Base-by-base conservation (phyloP, 306 rosid genomes). In the Mimosa bimucronata region DNA sequence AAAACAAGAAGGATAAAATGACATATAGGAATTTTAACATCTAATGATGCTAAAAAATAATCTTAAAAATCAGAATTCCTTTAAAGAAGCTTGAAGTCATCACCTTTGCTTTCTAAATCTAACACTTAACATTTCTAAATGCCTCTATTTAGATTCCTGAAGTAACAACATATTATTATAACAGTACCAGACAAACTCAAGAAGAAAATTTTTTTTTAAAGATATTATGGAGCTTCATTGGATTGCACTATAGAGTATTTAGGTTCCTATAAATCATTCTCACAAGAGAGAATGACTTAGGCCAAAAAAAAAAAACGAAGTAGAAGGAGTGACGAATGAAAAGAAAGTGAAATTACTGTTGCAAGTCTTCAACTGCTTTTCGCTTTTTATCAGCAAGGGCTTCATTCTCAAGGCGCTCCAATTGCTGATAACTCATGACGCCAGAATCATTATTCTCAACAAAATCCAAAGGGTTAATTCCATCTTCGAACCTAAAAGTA, bases 311-410 rank as follows among this genome's bases (percentile, higher is more conserved):
- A n/a, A n/a, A n/a, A n/a, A n/a, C n/a, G n/a, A n/a, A n/a, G n/a
- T n/a, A n/a, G n/a, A 70, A 42, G 21, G 5, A 81, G 60, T 25
- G 16, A 13, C 41, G 2, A 65, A 58, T 57, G 23, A 61, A 25
- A 23, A 66, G 26, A 10, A 19, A 18, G 26, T 23, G n/a, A 16
- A 80, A 23, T 45, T 81, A 91, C 96, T 77, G 29, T 21, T 15
- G 79, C 66, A 71, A 55, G 48, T 76, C 78, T 7, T 81, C 78
- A 40, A 65, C 85, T 28, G 89, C 75, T 84, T 92, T 92, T 50
- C 97, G 83, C 73, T 94, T 94, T 79, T 81, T 88, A 71, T 81
- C 83, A 9, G 97, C 92, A 1, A 86, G 92, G 69, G 94, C 97
- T 86, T 91, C 88, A 61, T 88, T 77, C 81, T 91, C 97, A 14